Conservation (phyloP, 2,329 filamentous ascomycete genomes). For the Leptosphaerulina australis region DNA sequence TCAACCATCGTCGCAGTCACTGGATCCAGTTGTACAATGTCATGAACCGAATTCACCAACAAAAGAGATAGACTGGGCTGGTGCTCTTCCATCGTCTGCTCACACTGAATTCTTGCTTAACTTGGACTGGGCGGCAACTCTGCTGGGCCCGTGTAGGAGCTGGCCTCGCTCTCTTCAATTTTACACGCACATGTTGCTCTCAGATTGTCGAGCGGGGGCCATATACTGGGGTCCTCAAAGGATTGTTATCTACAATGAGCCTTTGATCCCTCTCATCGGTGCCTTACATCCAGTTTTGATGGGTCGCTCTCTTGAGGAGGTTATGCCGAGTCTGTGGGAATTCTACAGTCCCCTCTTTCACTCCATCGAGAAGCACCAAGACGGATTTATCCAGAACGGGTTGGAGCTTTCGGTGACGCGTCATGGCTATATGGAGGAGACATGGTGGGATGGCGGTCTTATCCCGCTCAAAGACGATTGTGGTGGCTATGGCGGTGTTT, state of each 20-base stretch:
- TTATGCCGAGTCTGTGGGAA: slow-evolving; percentile 1
- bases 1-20: too few species aligned
- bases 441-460: slow-evolving; percentile 8
- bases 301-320: slow-evolving; percentile 1
- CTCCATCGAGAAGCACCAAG: not conserved
- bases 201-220: slow-evolving; percentile 5
- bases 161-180: slow-evolving; percentile 7
- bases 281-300: slow-evolving; percentile 4
- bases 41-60: not conserved
- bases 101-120: slow-evolving; percentile 2
- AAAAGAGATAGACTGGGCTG: not conserved
- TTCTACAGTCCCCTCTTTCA: slow-evolving; percentile 1
- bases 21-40: too few species aligned
- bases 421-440: slow-evolving; percentile 10
- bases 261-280: slow-evolving; percentile 2
- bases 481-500: slow-evolving; percentile 6
- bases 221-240: slow-evolving; percentile 13
- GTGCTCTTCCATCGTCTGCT: not conserved
- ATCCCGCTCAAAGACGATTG: slow-evolving; percentile 6
- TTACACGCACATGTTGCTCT: slow-evolving; percentile 9
- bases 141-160: not conserved
- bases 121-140: slow-evolving; percentile 2
- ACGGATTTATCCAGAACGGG: not conserved
- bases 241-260: slow-evolving; percentile 13
- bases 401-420: slow-evolving; percentile 1